A percentile compares a stretch with the other conserved stretches of the same genome.
Conservation (phyloP, 2,329 filamentous ascomycete species). For the Didymella pinodella region DNA sequence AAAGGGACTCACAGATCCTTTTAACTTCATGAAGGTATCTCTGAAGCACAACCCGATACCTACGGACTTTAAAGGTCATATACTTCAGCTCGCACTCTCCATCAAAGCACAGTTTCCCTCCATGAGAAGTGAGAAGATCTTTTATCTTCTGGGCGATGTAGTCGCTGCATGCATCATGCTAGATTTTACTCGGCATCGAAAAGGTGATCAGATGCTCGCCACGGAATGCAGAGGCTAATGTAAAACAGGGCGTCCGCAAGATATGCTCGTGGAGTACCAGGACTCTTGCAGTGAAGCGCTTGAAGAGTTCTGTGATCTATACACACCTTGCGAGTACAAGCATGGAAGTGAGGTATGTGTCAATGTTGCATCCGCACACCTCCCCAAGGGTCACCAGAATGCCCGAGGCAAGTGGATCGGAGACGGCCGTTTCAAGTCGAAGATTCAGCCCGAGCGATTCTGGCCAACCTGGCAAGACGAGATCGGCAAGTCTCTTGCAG, state of each 20-base stretch:
- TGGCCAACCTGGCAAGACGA: neutral
- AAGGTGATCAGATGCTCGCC: neutral
- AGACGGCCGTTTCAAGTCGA: neutral
- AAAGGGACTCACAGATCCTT: conserved; percentile 51
- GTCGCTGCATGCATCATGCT: neutral
- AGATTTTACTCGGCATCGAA: neutral
- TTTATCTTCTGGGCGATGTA: neutral
- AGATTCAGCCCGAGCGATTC: neutral
- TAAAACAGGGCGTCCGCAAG: neutral
- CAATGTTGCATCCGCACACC: neutral
- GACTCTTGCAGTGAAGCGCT: neutral
- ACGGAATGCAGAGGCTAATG: neutral
- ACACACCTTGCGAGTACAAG: neutral
- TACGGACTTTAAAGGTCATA: neutral
- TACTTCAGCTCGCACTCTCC: neutral
- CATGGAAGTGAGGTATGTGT: neutral
- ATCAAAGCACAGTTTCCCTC: neutral
- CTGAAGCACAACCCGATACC: neutral
- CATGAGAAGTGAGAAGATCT: neutral
- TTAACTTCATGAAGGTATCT: conserved; percentile 53
- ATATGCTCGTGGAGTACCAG: neutral
- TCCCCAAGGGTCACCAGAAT: neutral
- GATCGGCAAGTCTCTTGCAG: neutral
- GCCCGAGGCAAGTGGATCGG: neutral
- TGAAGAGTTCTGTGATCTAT: neutral